These are phyloP conservation scores for Picochlorum sp. DNA, from an alignment of 139 green algal genomes.

Conservation along the genomic window DNA sequence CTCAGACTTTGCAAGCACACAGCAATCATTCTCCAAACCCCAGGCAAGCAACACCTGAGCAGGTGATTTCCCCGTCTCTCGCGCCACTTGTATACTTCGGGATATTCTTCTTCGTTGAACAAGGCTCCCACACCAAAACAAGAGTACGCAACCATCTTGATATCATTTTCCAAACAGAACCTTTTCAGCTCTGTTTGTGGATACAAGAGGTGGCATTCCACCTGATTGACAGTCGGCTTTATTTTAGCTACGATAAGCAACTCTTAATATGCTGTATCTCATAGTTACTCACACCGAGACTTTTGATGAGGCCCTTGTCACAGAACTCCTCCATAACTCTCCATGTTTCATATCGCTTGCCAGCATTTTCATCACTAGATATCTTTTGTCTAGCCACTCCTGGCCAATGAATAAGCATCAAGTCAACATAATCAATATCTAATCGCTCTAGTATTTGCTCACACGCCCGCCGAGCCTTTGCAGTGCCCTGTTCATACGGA, in stretches of 20 bases:
- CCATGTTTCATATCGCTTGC: constrained; percentile 56
- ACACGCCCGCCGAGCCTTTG: constrained; percentile 9
- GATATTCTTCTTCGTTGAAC: neutral
- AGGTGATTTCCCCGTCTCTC: neutral
- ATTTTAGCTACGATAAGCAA: constrained; percentile 4
- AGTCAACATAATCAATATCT: constrained; percentile 30
- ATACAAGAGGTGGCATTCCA: constrained; percentile 3
- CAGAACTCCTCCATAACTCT: constrained; percentile 34
- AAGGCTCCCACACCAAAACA: constrained; percentile 1
- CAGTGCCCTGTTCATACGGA: constrained; percentile 36
- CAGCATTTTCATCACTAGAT: constrained; percentile 29
- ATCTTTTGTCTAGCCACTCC: constrained; percentile 27
- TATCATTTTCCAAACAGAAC: constrained; percentile 3
- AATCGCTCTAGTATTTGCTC: constrained; percentile 15
- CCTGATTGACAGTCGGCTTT: constrained; percentile 9
- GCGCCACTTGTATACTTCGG: neutral
- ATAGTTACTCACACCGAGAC: constrained; percentile 12
- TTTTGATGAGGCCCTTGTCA: neutral
- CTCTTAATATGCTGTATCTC: constrained; percentile 10
- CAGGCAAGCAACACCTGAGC: constrained; percentile 6
- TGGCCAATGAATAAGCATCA: constrained; percentile 73
- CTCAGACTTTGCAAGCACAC: constrained; percentile 2
- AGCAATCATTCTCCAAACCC: constrained; percentile 9
- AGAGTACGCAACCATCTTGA: constrained; percentile 9
- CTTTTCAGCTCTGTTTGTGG: neutral